Evolutionary conservation across 2,329 filamentous ascomycete genomes (phyloP).

Genomic region (Chaetoscypha palmicola): DNA sequence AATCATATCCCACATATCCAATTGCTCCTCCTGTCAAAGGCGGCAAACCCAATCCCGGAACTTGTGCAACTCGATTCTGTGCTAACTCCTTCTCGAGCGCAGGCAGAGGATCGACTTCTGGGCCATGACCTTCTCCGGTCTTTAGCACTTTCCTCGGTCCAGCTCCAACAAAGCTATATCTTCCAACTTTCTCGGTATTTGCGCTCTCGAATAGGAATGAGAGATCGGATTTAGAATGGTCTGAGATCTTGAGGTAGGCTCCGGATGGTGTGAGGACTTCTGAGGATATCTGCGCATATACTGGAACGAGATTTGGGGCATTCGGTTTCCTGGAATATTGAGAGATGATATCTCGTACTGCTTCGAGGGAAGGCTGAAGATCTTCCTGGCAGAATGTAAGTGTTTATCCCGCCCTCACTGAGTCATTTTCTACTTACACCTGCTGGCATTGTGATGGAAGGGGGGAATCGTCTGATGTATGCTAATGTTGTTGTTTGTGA

Average conservation of each 20-base stretch:
- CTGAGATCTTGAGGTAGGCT: slow-evolving; percentile 86
- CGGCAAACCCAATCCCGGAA: slow-evolving; percentile 77
- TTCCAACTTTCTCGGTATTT: slow-evolving; percentile 84
- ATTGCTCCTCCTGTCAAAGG: slow-evolving; percentile 87
- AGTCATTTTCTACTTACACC: slow-evolving; percentile 25
- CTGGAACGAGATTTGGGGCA: slow-evolving; percentile 68
- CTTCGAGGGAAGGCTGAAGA: slow-evolving; percentile 55
- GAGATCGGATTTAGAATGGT: slow-evolving; percentile 65
- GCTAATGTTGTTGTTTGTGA: too few relatives aligned
- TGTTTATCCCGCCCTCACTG: slow-evolving; percentile 8
- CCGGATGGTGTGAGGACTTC: slow-evolving; percentile 92
- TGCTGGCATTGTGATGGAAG: slow-evolving; percentile 21
- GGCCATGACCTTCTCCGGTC: slow-evolving; percentile 82
- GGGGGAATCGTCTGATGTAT: too few relatives aligned
- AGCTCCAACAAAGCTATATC: slow-evolving; percentile 92
- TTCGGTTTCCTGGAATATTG: slow-evolving; percentile 44
- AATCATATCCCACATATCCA: slow-evolving; percentile 96
- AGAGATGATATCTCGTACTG: slow-evolving; percentile 48
- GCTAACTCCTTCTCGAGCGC: slow-evolving; percentile 74
- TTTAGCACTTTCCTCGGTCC: slow-evolving; percentile 73
- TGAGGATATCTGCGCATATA: slow-evolving; percentile 79
- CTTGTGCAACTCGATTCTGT: slow-evolving; percentile 69
- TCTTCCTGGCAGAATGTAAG: slow-evolving; percentile 34
- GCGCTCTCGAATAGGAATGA: slow-evolving; percentile 97
- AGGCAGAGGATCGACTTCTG: slow-evolving; percentile 76